These are phyloP conservation scores for Ceriops decandra DNA, from an alignment of 345 rosid genomes.

Conservation along the genomic window DNA sequence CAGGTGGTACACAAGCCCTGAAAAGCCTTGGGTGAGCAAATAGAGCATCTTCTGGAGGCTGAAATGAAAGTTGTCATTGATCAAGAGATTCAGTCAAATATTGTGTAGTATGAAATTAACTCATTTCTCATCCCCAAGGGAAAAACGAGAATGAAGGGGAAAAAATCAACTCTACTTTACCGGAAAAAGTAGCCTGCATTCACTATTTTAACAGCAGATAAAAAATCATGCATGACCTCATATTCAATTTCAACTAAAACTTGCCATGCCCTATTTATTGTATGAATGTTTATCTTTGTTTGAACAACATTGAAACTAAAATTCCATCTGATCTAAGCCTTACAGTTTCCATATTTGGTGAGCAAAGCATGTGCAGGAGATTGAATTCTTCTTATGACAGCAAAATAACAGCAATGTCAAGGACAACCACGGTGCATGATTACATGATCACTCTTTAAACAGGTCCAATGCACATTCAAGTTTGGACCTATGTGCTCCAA, in stretches of 20 bases:
- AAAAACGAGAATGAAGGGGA: background rate
- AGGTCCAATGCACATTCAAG: too few relatives aligned
- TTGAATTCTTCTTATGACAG: background rate
- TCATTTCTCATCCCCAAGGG: background rate
- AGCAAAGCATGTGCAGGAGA: background rate
- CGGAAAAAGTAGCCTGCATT: background rate
- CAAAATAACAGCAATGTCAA: background rate
- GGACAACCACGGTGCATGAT: background rate
- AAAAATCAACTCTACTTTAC: background rate
- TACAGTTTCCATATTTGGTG: background rate
- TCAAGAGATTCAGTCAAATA: constrained; percentile 5
- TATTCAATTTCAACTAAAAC: background rate
- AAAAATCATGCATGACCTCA: background rate
- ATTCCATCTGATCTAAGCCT: background rate
- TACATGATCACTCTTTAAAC: background rate
- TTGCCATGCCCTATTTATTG: constrained; percentile 1
- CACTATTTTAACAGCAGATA: background rate
- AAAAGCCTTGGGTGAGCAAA: constrained; percentile 93
- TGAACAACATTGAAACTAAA: background rate
- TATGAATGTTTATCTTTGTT: constrained; percentile 2
- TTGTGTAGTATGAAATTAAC: background rate
- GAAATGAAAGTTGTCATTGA: constrained; percentile 17
- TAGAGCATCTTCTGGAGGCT: constrained; percentile 96
- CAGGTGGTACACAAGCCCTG: constrained; percentile 96
- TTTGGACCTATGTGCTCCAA: too few relatives aligned